Percentiles rank a stretch among this genome's conserved stretches.
phyloP scores from a whole-genome alignment of 2,329 filamentous ascomycete species.

The Colletotrichum truncatum region DNA sequence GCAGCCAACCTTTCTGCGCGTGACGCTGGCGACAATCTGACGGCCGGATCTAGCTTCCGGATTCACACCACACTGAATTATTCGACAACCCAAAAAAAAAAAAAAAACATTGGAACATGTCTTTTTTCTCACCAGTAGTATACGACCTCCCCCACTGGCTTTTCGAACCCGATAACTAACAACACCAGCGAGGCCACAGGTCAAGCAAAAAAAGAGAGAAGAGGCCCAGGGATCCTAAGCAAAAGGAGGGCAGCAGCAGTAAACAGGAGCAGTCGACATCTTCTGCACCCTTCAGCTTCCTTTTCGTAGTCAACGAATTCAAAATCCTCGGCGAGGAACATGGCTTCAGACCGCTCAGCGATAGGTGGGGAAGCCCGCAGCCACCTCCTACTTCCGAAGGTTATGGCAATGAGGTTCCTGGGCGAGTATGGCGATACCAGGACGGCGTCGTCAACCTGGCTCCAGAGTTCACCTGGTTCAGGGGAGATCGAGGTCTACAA shows the following conservation, averaged over 20 bases:
- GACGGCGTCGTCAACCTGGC: conserved; percentile 38
- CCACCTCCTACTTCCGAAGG: conserved; percentile 37
- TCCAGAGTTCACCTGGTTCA: conserved; percentile 36
- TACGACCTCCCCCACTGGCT: rapidly evolving
- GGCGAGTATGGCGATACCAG: conserved; percentile 46
- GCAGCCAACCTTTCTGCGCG: neutral
- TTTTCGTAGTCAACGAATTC: conserved; percentile 51
- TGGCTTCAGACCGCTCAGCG: conserved; percentile 7
- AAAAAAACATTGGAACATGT: neutral
- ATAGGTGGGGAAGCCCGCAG: conserved; percentile 39
- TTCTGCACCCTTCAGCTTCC: conserved; percentile 38
- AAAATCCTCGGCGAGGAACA: conserved; percentile 23
- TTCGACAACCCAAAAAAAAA: neutral
- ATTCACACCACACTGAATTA: neutral
- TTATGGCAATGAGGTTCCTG: conserved; percentile 40
- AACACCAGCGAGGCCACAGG: neutral
- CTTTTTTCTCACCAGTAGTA: neutral
- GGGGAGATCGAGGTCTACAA: conserved; percentile 15
- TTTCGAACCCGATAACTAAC: neutral
- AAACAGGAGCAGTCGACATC: neutral
- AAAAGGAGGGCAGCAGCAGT: neutral
- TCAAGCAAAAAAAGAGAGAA: neutral
- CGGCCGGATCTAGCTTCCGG: neutral
- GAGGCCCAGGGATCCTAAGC: neutral
- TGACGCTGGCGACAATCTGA: neutral